Evolutionary conservation across 345 rosid genomes (phyloP), one percentile per base, ranked within the genome.

Genomic region (Viola odorata): DNA sequence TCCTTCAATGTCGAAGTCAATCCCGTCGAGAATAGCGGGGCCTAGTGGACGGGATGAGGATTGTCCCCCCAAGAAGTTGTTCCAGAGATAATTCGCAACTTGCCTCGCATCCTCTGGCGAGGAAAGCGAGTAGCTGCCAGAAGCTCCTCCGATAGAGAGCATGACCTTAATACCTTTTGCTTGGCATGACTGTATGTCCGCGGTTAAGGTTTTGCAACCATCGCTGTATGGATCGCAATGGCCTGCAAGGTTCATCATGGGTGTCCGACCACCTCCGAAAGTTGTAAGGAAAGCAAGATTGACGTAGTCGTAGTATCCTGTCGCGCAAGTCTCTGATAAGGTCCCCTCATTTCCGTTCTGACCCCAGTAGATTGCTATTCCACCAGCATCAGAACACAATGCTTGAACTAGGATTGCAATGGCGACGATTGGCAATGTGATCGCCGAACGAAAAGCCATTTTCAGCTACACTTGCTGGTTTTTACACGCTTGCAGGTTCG

Each of bases 281-380:
- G 56, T 53, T 36, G n/a, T 12, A 7, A 53, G 37, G 56, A 53
- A 53, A 36, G 56, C 56, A 4, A 53, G 37, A 36, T 53, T 53
- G 23, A 53, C 56, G 23, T 53, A 53, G 5, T 53, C 12, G 12
- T 37, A 54, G 13, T 54, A 5, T 32, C 41, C 41, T 4, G 41
- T 11, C 0, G 57, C 57, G 11, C 41, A 54, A 37, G 57, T 54
- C 37, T 54, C 15, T 10, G 57, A 41, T 9, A 54, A 9, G 40
- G 17, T 54, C 4, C 57, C 42, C 8, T 54, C 42, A 3, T 54
- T 54, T 36, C 57, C 57, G 8, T 54, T 37, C 57, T 54, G 42
- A 6, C 42, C 42, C 58, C 58, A 7, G 58, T 54, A 38, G 56
- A 53, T 53, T 23, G 56, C 56, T 53, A 53, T 53, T 23, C 56